Base-by-base conservation (phyloP, 225 moss, liverwort and hornwort genomes). In the Physcomitrellopsis africana region DNA sequence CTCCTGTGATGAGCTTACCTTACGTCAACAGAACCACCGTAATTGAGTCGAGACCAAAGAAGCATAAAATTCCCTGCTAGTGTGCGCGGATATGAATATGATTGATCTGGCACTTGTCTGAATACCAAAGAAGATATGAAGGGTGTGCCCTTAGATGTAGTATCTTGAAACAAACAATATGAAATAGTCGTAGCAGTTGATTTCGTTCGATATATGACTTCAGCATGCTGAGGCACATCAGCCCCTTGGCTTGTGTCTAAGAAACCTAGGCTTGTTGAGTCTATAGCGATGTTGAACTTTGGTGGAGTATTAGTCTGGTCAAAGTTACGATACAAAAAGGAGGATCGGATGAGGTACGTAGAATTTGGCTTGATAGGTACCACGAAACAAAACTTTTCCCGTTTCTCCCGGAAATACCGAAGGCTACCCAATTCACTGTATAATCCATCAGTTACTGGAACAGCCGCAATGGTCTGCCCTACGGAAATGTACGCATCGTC, bases 321-420 rank as follows among this genome's bases (percentile, higher is more conserved):
- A 27, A 76, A 84, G 56, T 78, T 72, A 3, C 85, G 86, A 13
- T 80, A 88, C 59, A 79, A 79, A 37, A 77, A 92, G 0, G 45
- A 26, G 0, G 79, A 17, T 0, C 43, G 75, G 8, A 92, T 22
- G 19, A 89, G 22, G 42, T 87, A 89, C 8, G 84, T 47, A 51
- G 66, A 48, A 76, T 86, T 88, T 13, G 1, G 0, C 1, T 9
- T 8, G 0, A 76, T 84, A 4, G 94, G 92, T 14, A 94, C 55
- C 45, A 60, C 64, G 14, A 92, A 92, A 51, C 94, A 94, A 54
- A 71, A 79, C 60, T 92, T 94, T 27, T 60, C 59, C 41, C 84
- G 76, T 14, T 70, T 0, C 4, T 65, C 72, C 0, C 45, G 60
- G 75, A 94, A 92, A 79, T 84, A 89, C 12, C 94, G 81, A 0